phyloP scores from a whole-genome alignment of 345 rosid genomes.

The Sonneratia alba region DNA sequence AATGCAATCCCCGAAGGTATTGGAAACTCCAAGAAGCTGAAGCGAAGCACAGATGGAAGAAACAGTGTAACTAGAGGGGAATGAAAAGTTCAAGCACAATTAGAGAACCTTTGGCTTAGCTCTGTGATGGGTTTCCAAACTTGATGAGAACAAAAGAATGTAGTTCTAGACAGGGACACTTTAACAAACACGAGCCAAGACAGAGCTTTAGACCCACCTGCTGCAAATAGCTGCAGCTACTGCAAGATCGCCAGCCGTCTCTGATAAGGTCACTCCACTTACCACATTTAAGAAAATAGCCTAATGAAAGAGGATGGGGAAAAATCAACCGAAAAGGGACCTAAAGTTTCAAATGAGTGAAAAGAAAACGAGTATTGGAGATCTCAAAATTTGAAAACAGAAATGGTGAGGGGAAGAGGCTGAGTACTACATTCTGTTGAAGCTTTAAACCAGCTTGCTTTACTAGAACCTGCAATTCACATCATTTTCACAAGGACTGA shows the following conservation, averaged over 20 bases:
- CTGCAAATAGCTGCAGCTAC: conserved; percentile 95
- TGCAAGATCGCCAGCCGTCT: conserved; percentile 93
- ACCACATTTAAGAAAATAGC: conserved; percentile 73
- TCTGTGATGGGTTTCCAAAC: not conserved
- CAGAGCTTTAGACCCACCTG: conserved; percentile 31
- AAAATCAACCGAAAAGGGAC: not conserved
- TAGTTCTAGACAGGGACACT: too few species aligned
- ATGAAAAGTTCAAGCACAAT: not conserved
- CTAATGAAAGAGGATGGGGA: conserved; percentile 20
- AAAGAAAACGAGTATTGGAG: not conserved
- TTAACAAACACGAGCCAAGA: too few species aligned
- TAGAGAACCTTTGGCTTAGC: not conserved
- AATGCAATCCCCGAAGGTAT: conserved; percentile 71
- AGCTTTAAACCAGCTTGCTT: conserved; percentile 96
- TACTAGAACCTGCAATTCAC: conserved; percentile 52
- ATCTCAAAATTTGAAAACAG: not conserved
- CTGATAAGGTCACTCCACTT: conserved; percentile 62
- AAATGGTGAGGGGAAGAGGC: not conserved
- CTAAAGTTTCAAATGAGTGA: not conserved
- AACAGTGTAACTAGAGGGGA: not conserved
- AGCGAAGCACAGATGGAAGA: not conserved
- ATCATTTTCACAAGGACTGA: not conserved
- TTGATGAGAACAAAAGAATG: not conserved
- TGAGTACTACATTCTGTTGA: conserved; percentile 56
- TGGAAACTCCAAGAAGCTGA: conserved; percentile 89